A percentile compares a stretch with the other conserved stretches of the same genome.
Evolutionary conservation across 2,329 filamentous ascomycete genomes (phyloP).

Genomic region (Diaporthe nobilis): DNA sequence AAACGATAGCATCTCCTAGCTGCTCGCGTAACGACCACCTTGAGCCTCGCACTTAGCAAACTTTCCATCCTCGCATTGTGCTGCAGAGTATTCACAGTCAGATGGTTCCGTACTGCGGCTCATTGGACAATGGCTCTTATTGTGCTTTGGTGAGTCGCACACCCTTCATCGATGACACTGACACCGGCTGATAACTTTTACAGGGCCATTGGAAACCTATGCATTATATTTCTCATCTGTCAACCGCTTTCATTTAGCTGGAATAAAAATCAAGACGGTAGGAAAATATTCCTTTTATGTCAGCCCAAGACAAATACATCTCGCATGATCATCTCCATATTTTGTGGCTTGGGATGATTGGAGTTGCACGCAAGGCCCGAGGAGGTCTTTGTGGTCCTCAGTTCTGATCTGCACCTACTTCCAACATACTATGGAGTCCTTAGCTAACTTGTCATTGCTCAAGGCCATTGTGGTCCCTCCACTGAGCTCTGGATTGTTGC

Average conservation of each 20-base stretch:
- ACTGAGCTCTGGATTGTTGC: conserved; percentile 8
- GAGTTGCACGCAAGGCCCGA: background rate
- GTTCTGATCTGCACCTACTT: background rate
- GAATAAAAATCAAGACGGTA: conserved; percentile 10
- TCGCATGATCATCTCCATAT: background rate
- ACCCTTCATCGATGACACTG: background rate
- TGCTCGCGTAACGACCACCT: conserved; percentile 14
- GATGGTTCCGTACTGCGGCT: conserved; percentile 21
- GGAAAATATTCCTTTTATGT: background rate
- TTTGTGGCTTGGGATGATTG: background rate
- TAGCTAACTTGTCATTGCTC: background rate
- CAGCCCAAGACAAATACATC: background rate
- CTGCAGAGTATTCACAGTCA: conserved; percentile 26
- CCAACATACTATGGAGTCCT: background rate
- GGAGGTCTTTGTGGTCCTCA: background rate
- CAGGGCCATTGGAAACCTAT: conserved; percentile 21
- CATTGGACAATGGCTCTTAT: conserved; percentile 8
- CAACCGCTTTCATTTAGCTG: conserved; percentile 36
- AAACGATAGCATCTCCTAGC: conserved; percentile 15
- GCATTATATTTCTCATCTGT: conserved; percentile 14
- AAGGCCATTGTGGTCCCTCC: conserved; percentile 6
- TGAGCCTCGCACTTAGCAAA: conserved; percentile 32
- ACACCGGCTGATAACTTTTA: background rate
- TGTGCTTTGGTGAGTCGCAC: conserved; percentile 16
- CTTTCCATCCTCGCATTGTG: conserved; percentile 28